These are phyloP conservation scores for Xerocomellus chrysenteron DNA, from an alignment of 768 basidiomycete species.

Conservation along the genomic window DNA sequence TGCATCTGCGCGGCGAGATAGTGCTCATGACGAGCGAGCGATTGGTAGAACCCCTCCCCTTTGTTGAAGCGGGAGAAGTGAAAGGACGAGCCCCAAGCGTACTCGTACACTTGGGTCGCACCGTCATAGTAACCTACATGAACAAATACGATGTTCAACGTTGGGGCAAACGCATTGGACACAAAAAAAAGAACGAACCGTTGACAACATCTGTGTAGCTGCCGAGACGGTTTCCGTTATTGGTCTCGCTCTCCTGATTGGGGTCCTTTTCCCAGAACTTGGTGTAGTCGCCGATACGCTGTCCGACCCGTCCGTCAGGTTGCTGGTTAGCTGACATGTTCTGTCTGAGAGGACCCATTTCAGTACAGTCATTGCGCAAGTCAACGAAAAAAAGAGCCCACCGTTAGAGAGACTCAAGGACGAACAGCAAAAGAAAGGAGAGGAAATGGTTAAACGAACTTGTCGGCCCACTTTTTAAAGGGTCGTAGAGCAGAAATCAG, in stretches of 20 bases:
- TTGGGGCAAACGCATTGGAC: not conserved
- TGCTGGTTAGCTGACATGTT: constrained; percentile 24
- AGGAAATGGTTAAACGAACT: not conserved
- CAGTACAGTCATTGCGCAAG: not conserved
- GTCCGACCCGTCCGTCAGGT: constrained; percentile 57
- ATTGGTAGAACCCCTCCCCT: constrained; percentile 74
- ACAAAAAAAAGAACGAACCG: constrained; percentile 45
- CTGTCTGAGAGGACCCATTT: not conserved
- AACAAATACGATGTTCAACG: not conserved
- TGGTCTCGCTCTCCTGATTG: constrained; percentile 57
- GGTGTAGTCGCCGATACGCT: constrained; percentile 82
- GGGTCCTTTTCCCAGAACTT: constrained; percentile 90
- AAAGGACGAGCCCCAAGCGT: constrained; percentile 89
- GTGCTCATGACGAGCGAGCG: constrained; percentile 91
- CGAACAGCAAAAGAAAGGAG: not conserved
- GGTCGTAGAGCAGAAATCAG: constrained; percentile 15
- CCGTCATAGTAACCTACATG: constrained; percentile 92
- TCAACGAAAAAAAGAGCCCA: not conserved
- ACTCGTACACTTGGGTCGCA: constrained; percentile 93
- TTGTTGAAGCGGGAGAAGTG: constrained; percentile 98
- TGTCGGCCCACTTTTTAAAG: constrained; percentile 10
- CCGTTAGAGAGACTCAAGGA: not conserved
- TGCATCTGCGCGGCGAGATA: constrained; percentile 88
- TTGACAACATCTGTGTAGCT: constrained; percentile 94
- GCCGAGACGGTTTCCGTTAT: constrained; percentile 71